A percentile compares a stretch with the other conserved stretches of the same genome.
Evolutionary conservation across 148 eudicot genomes (phyloP).

Genomic region (Diospyros lotus): DNA sequence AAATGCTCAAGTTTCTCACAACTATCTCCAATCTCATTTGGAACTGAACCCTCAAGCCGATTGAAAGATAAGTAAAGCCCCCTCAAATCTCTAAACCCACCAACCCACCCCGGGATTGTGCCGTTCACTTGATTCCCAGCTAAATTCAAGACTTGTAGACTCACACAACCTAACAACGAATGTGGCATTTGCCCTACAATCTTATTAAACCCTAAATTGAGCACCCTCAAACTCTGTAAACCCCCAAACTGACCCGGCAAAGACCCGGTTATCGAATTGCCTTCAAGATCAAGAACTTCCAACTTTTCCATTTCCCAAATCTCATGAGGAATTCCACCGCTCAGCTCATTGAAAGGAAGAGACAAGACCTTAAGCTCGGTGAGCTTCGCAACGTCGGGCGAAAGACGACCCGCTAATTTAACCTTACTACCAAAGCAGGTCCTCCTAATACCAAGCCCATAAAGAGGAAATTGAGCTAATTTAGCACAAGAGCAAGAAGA

Average conservation of each 20-base stretch:
- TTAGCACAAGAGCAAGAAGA: slow-evolving; percentile 38
- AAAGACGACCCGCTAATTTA: slow-evolving; percentile 30
- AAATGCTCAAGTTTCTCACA: slow-evolving; percentile 56
- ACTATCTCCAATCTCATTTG: slow-evolving; percentile 40
- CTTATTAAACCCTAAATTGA: slow-evolving; percentile 59
- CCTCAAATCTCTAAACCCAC: slow-evolving; percentile 36
- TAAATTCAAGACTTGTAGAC: slow-evolving; percentile 47
- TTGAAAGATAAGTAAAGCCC: slow-evolving; percentile 56
- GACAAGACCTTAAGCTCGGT: slow-evolving; percentile 42
- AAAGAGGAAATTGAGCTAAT: slow-evolving; percentile 37
- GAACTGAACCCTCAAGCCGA: slow-evolving; percentile 39
- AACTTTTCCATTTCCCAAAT: slow-evolving; percentile 45
- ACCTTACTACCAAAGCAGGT: slow-evolving; percentile 24
- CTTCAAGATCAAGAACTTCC: slow-evolving; percentile 57
- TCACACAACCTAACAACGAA: slow-evolving; percentile 39
- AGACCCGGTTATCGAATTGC: slow-evolving; percentile 33
- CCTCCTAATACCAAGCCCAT: slow-evolving; percentile 50
- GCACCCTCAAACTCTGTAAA: slow-evolving; percentile 39
- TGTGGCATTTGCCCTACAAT: slow-evolving; percentile 44
- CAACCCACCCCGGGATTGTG: slow-evolving; percentile 46
- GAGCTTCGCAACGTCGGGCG: slow-evolving; percentile 32
- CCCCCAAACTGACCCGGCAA: slow-evolving; percentile 34
- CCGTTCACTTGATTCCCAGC: slow-evolving; percentile 61
- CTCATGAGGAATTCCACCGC: slow-evolving; percentile 38
- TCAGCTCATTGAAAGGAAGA: slow-evolving; percentile 42